These are phyloP conservation scores for Mycena floridula DNA, from an alignment of 768 basidiomycete species.

Conservation along the genomic window DNA sequence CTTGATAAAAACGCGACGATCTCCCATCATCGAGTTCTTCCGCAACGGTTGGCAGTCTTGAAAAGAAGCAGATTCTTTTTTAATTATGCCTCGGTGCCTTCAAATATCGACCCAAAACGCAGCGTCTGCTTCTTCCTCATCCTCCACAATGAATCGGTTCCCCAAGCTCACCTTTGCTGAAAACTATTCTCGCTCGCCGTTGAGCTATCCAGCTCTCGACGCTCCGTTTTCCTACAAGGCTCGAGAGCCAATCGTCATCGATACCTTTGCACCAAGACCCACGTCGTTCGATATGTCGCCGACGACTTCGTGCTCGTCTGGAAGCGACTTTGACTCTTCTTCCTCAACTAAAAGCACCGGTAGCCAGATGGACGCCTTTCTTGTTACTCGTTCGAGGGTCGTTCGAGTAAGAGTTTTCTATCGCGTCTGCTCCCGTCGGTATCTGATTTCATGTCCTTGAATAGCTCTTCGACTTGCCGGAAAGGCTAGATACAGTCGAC, in stretches of 20 bases:
- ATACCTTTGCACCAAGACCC: constrained; percentile 25
- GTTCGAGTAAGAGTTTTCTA: constrained; percentile 37
- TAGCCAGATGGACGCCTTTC: constrained; percentile 32
- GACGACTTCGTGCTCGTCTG: constrained; percentile 22
- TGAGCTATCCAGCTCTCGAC: too few relatives aligned
- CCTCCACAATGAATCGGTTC: too few relatives aligned
- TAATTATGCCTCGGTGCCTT: too few relatives aligned
- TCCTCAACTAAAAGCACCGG: too few relatives aligned
- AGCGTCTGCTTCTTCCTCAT: too few relatives aligned
- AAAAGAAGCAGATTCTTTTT: too few relatives aligned
- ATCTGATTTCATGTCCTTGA: background rate
- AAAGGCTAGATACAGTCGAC: constrained; percentile 9
- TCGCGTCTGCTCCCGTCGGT: constrained; percentile 8
- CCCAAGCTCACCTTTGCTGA: too few relatives aligned
- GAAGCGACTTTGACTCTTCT: constrained; percentile 20
- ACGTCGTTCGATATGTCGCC: constrained; percentile 24
- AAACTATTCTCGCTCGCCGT: too few relatives aligned
- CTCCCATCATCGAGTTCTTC: too few relatives aligned
- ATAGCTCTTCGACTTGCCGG: constrained; percentile 9
- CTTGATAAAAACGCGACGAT: too few relatives aligned
- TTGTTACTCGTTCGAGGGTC: constrained; percentile 46
- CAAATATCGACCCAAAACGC: too few relatives aligned
- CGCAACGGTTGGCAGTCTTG: too few relatives aligned
- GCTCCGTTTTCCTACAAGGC: constrained; percentile 14
- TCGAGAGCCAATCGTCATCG: constrained; percentile 16